Base-by-base conservation (phyloP, 208 protist genomes). In the Trypanosoma theileri region DNA sequence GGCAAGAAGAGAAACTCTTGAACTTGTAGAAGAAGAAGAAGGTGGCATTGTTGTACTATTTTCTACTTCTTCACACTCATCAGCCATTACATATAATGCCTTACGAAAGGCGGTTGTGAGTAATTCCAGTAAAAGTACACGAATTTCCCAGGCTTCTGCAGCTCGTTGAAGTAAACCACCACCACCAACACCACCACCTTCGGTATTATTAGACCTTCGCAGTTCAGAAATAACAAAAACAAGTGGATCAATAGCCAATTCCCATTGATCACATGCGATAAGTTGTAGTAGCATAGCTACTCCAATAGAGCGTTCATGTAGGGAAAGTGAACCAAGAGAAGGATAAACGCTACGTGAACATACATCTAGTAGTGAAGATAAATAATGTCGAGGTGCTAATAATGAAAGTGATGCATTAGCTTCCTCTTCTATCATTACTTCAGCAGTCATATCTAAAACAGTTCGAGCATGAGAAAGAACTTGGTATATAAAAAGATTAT, bases 201-300 rank as follows among this genome's bases (percentile, higher is more conserved):
- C 45, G 3, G 46, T 17, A 21, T 35, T 56, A 10, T 53, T 14
- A 24, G 46, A 35, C 6, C 28, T 6, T 55, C 26, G 26, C 3
- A 69, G 46, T 17, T 75, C 70, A n/a, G 44, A 48, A n/a, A 75
- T 21, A 28, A 75, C 31, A 51, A 54, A 45, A 62, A 62, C 16
- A 46, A 75, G 19, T 10, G 70, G 54, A 40, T 69, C 54, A 31
- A 69, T 71, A 8, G 60, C 66, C 22, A 70, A 66, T 40, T 75
- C 75, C 75, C 75, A 80, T 26, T 69, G 45, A 59, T 80, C 69
- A 69, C 75, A 75, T 9, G 57, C 21, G 35, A 75, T 42, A 31
- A 75, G n/a, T 40, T 74, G 59, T 45, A 79, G 17, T 22, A 73
- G 17, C 48, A 60, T 50, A 16, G 59, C 75, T 11, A 80, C 13